Evolutionary conservation across 768 basidiomycete genomes (phyloP).

Genomic region (Collybia sp.): DNA sequence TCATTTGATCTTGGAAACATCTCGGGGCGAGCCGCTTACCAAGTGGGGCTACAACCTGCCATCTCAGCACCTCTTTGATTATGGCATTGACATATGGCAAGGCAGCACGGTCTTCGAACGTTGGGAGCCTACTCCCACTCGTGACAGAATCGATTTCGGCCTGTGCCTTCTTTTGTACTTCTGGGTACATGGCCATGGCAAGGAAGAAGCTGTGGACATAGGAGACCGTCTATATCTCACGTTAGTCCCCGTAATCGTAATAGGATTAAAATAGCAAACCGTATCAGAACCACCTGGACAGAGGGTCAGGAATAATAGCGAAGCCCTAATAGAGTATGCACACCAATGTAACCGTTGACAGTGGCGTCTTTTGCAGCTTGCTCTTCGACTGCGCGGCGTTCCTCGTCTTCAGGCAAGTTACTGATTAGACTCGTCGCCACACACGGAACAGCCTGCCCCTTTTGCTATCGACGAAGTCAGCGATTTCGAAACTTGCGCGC

Average conservation of each 20-base stretch:
- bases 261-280: too few relatives aligned
- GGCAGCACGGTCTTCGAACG: constrained; percentile 7
- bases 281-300: too few relatives aligned
- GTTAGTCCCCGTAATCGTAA: too few relatives aligned
- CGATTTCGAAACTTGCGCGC: too few relatives aligned
- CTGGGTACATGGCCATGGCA: constrained; percentile 31
- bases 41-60: constrained; percentile 9
- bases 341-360: constrained; percentile 5
- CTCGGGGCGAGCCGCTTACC: neutral
- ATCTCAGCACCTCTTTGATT: constrained; percentile 15
- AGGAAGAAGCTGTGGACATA: too few relatives aligned
- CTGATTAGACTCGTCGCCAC: constrained; percentile 1
- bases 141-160: constrained; percentile 10
- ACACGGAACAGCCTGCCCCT: neutral
- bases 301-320: too few relatives aligned
- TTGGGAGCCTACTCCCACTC: constrained; percentile 10
- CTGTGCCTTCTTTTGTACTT: constrained; percentile 10
- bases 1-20: too few relatives aligned
- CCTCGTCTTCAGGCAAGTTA: neutral
- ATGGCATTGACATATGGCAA: constrained; percentile 11
- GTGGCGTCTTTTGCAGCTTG: constrained; percentile 6
- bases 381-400: constrained; percentile 3
- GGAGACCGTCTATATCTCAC: too few relatives aligned
- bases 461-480: neutral
- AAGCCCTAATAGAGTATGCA: neutral